Conservation (phyloP, 805 yeast species). For the Wickerhamomyces sydowiorum region DNA sequence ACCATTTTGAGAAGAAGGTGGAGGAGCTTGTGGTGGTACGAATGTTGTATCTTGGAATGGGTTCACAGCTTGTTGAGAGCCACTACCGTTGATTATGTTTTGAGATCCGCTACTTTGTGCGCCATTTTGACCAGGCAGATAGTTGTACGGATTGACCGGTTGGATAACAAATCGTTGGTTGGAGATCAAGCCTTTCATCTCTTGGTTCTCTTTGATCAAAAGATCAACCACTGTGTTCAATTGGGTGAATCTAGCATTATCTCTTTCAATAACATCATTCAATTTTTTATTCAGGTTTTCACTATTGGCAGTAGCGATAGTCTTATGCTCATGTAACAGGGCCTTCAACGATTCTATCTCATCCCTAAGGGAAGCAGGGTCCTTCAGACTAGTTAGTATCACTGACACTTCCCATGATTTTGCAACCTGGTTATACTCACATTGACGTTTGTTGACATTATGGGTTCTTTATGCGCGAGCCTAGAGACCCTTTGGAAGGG, state of each 20-base stretch:
- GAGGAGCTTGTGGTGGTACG: background rate
- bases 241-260: constrained; percentile 16
- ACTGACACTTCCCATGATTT: background rate
- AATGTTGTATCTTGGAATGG: background rate
- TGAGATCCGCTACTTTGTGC: background rate
- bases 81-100: background rate
- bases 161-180: constrained; percentile 20
- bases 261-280: constrained; percentile 18
- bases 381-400: background rate
- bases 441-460: background rate
- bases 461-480: background rate
- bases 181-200: constrained; percentile 15
- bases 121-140: constrained; percentile 2
- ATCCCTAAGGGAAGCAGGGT: background rate
- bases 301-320: constrained; percentile 1
- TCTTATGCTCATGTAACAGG: background rate
- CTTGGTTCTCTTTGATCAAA: constrained; percentile 22
- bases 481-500: background rate
- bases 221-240: constrained; percentile 17
- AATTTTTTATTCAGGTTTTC: constrained; percentile 18
- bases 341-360: constrained; percentile 1
- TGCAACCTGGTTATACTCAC: background rate
- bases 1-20: background rate
- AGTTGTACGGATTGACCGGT: constrained; percentile 9
- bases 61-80: background rate